Percentiles rank a stretch among this genome's conserved stretches.
Evolutionary conservation across 805 yeast genomes (phyloP).

Genomic region (Wickerhamiella domercqiae): DNA sequence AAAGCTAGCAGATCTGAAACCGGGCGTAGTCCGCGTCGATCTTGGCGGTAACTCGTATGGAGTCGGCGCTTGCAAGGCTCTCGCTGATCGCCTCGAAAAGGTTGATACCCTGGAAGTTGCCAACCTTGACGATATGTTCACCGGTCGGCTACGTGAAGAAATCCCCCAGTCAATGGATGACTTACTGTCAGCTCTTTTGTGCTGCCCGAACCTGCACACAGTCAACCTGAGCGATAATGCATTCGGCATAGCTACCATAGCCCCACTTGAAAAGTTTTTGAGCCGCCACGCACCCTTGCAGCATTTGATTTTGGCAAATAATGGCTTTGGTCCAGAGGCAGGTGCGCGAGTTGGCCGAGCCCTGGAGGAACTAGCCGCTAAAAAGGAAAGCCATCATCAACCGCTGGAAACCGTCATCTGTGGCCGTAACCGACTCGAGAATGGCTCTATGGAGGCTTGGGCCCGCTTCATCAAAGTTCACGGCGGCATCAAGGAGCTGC

Average conservation of each 20-base stretch:
- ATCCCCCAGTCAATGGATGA: slow-evolving; percentile 69
- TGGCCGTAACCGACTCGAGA: slow-evolving; percentile 93
- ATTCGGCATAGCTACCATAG: slow-evolving; percentile 88
- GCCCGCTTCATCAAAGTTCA: slow-evolving; percentile 77
- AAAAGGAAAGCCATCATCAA: slow-evolving; percentile 36
- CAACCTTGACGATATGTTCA: slow-evolving; percentile 82
- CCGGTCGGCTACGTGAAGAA: slow-evolving; percentile 88
- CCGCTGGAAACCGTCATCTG: slow-evolving; percentile 68
- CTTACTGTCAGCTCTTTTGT: slow-evolving; percentile 57
- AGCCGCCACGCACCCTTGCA: slow-evolving; percentile 62
- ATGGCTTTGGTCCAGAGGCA: slow-evolving; percentile 97
- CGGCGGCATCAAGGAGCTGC: slow-evolving; percentile 51
- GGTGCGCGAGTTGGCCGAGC: slow-evolving; percentile 90
- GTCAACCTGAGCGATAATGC: slow-evolving; percentile 90
- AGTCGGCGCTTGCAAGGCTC: slow-evolving; percentile 63
- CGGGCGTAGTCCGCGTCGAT: slow-evolving; percentile 42
- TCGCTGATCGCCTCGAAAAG: slow-evolving; percentile 40
- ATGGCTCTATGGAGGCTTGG: slow-evolving; percentile 78
- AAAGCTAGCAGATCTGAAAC: slow-evolving; percentile 41
- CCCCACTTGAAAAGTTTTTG: slow-evolving; percentile 66
- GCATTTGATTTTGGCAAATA: slow-evolving; percentile 79
- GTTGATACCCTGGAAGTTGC: slow-evolving; percentile 37
- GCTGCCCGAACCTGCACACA: slow-evolving; percentile 52
- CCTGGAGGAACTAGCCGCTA: slow-evolving; percentile 50
- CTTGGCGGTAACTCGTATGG: slow-evolving; percentile 92